These are phyloP conservation scores for Claviceps humidiphila DNA, from an alignment of 2,329 filamentous ascomycete species.

Conservation along the genomic window DNA sequence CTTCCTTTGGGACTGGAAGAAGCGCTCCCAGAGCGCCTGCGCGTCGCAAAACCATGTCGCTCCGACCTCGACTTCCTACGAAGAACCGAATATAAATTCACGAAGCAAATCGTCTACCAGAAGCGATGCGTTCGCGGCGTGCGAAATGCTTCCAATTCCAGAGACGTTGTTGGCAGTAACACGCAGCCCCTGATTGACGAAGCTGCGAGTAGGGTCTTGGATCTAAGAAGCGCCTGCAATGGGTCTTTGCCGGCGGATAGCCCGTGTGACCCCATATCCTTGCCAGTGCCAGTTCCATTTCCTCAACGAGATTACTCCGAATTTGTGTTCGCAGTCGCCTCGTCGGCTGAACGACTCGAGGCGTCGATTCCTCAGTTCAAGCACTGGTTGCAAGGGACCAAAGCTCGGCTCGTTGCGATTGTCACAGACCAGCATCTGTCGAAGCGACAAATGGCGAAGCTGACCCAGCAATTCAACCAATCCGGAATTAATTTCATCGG, in stretches of 20 bases:
- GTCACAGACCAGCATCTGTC: constrained; percentile 26
- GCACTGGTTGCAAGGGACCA: constrained; percentile 41
- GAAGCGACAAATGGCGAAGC: constrained; percentile 12
- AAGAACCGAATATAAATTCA: constrained; percentile 20
- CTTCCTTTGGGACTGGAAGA: constrained; percentile 12
- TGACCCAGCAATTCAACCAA: constrained; percentile 15
- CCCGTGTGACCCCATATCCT: constrained; percentile 27
- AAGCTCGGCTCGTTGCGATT: constrained; percentile 37
- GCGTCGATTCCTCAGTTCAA: constrained; percentile 37
- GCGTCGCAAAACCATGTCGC: constrained; percentile 10
- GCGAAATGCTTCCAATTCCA: constrained; percentile 19
- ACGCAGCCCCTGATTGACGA: constrained; percentile 22
- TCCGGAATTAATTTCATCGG: constrained; percentile 22
- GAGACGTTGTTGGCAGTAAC: constrained; percentile 24
- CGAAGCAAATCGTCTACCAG: constrained; percentile 28
- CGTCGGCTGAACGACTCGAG: constrained; percentile 34
- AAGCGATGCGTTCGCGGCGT: constrained; percentile 30
- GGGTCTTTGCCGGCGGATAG: constrained; percentile 3
- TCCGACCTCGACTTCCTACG: constrained; percentile 18
- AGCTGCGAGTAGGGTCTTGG: constrained; percentile 16
- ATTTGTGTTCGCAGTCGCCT: constrained; percentile 45
- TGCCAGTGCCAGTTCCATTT: constrained; percentile 33
- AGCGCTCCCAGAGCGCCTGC: constrained; percentile 10
- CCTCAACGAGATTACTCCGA: constrained; percentile 31
- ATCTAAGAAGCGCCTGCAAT: constrained; percentile 15